A percentile compares a stretch with the other conserved stretches of the same genome.
These are phyloP conservation scores for Haplosporangium gracile DNA, from an alignment of 192 early-diverging fungal species.

Conservation along the genomic window DNA sequence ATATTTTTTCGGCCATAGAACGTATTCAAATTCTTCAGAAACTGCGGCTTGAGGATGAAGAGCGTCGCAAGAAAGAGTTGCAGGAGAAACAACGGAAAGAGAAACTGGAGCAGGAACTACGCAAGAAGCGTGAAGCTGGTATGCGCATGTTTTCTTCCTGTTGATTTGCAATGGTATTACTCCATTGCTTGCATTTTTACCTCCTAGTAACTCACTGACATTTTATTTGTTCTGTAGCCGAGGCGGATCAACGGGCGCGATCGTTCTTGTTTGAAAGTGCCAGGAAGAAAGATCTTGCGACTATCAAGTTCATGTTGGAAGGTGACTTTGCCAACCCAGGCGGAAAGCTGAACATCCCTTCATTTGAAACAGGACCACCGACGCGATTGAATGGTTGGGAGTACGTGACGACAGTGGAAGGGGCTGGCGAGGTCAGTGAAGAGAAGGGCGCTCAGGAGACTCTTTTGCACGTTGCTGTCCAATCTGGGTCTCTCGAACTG, in stretches of 20 bases:
- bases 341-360: constrained; percentile 14
- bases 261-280: constrained; percentile 36
- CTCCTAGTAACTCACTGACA: not conserved
- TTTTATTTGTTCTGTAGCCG: constrained; percentile 12
- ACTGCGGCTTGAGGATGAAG: constrained; percentile 40
- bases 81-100: constrained; percentile 35
- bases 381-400: constrained; percentile 52
- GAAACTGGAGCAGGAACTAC: constrained; percentile 26
- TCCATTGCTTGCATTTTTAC: not conserved
- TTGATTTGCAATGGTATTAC: not conserved
- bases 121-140: constrained; percentile 41
- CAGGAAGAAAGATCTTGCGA: constrained; percentile 8
- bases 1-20: constrained; percentile 7
- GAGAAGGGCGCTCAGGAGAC: constrained; percentile 37
- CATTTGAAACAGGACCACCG: constrained; percentile 16
- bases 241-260: constrained; percentile 32
- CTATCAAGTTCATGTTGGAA: constrained; percentile 40
- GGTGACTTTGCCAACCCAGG: constrained; percentile 2
- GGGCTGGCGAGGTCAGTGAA: not conserved
- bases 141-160: not conserved
- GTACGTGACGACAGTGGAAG: constrained; percentile 16
- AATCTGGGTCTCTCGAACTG: constrained; percentile 27
- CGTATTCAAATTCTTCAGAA: constrained; percentile 35
- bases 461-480: constrained; percentile 49
- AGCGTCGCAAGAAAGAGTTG: constrained; percentile 21